Evolutionary conservation across 2,329 filamentous ascomycete genomes (phyloP).

Genomic region (Scytalidium sp.): DNA sequence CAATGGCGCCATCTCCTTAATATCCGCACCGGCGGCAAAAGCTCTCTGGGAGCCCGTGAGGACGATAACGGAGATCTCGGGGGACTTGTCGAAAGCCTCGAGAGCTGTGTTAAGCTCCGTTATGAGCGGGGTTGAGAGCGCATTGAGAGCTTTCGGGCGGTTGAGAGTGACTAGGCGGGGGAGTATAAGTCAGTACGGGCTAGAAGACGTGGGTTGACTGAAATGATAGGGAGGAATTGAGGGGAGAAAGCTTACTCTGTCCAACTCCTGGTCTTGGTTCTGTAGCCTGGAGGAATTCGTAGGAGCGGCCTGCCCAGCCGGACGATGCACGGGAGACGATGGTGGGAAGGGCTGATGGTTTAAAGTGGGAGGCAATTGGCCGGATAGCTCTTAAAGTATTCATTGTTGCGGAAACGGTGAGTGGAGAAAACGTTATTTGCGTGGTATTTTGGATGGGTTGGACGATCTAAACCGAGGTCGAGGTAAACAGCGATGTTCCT

Average conservation of each 20-base stretch:
- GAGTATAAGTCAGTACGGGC: constrained; percentile 2
- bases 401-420: constrained; percentile 15
- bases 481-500: too few species aligned
- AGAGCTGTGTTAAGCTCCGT: constrained; percentile 82
- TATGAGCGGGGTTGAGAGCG: constrained; percentile 87
- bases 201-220: neutral
- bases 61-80: constrained; percentile 71
- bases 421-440: neutral
- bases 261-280: constrained; percentile 86
- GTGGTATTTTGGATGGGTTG: neutral
- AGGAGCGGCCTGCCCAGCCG: constrained; percentile 39
- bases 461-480: too few species aligned
- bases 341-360: constrained; percentile 21
- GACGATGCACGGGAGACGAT: constrained; percentile 22
- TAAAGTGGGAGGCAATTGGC: constrained; percentile 27
- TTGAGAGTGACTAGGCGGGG: constrained; percentile 73
- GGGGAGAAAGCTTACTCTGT: constrained; percentile 58
- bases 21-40: constrained; percentile 94
- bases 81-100: constrained; percentile 64
- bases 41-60: constrained; percentile 87
- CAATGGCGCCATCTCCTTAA: constrained; percentile 97
- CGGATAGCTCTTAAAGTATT: constrained; percentile 23
- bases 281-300: constrained; percentile 81
- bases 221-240: neutral
- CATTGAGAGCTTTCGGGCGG: constrained; percentile 93